Percentiles rank a stretch among this genome's conserved stretches.
Evolutionary conservation across 192 early-diverging fungal genomes (phyloP).

Genomic region (Backusella tarrabulga): DNA sequence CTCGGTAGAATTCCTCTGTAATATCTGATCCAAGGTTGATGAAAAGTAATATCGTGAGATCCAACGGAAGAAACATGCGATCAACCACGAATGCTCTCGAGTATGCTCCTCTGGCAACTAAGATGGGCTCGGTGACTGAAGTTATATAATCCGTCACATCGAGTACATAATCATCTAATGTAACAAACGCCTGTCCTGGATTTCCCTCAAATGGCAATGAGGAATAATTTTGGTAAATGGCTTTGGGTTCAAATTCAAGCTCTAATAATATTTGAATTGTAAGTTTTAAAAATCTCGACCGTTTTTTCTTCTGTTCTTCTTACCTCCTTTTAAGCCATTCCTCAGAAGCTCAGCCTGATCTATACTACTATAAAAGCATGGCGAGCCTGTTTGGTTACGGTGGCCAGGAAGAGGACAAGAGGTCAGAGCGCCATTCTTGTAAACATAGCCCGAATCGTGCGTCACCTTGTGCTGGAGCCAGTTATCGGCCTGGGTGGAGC

Average conservation of each 20-base stretch:
- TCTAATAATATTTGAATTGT: slow-evolving; percentile 1
- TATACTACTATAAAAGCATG: slow-evolving; percentile 20
- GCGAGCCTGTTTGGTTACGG: slow-evolving; percentile 24
- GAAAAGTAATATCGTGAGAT: slow-evolving; percentile 25
- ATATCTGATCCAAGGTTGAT: slow-evolving; percentile 30
- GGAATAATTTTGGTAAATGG: slow-evolving; percentile 13
- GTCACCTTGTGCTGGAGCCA: slow-evolving; percentile 30
- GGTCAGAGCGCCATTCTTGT: slow-evolving; percentile 13
- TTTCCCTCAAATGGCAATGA: slow-evolving; percentile 10
- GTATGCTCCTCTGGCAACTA: slow-evolving; percentile 2
- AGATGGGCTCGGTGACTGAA: slow-evolving; percentile 15
- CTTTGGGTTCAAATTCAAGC: slow-evolving; percentile 4
- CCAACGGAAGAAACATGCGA: slow-evolving; percentile 34
- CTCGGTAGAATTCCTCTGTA: slow-evolving; percentile 19
- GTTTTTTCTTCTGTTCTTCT: not conserved
- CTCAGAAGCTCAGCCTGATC: not conserved
- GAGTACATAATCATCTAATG: slow-evolving; percentile 30
- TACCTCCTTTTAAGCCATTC: not conserved
- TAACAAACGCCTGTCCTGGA: slow-evolving; percentile 15
- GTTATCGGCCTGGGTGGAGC: slow-evolving; percentile 21
- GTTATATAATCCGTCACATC: slow-evolving; percentile 38
- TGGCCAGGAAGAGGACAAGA: slow-evolving; percentile 32
- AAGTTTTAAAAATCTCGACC: not conserved
- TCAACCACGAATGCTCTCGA: slow-evolving; percentile 25
- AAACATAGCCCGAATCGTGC: slow-evolving; percentile 29